phyloP scores from a whole-genome alignment of 768 basidiomycete genomes.

The Leccinum aurantiacum region DNA sequence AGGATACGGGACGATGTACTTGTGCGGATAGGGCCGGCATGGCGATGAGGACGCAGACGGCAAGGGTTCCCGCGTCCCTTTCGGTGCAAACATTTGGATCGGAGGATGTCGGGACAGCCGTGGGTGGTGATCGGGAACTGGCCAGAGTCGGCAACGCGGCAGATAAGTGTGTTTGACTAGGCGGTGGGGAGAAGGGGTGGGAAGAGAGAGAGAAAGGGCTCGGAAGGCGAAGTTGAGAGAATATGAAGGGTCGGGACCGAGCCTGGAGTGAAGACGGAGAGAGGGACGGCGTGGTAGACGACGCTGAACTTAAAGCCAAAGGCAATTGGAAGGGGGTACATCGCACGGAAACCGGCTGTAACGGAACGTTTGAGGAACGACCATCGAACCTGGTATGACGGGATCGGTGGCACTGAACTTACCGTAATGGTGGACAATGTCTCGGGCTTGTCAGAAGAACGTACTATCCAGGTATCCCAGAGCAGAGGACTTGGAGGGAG shows the following conservation, averaged over 20 bases:
- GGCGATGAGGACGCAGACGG: constrained; percentile 22
- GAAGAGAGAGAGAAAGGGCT: constrained; percentile 1
- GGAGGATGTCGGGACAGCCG: not conserved
- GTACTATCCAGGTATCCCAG: constrained; percentile 17
- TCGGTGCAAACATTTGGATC: not conserved
- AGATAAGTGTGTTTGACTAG: not conserved
- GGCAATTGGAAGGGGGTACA: constrained; percentile 1
- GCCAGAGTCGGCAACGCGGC: not conserved
- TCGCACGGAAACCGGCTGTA: constrained; percentile 23
- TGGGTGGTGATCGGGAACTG: not conserved
- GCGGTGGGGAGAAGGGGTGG: not conserved
- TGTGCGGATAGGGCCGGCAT: constrained; percentile 22
- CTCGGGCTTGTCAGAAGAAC: not conserved
- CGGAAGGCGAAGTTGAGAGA: constrained; percentile 14
- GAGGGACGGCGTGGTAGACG: not conserved
- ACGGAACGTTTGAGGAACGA: not conserved
- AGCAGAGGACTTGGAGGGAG: constrained; percentile 16
- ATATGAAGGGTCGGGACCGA: not conserved
- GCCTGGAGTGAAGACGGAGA: not conserved
- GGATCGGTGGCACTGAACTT: not conserved
- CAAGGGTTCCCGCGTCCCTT: constrained; percentile 3
- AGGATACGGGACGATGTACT: not conserved
- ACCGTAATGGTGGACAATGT: constrained; percentile 20
- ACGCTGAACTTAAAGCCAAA: not conserved
- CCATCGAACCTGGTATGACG: not conserved